phyloP scores from a whole-genome alignment of 306 rosid species.

The Gillenia trifoliata region DNA sequence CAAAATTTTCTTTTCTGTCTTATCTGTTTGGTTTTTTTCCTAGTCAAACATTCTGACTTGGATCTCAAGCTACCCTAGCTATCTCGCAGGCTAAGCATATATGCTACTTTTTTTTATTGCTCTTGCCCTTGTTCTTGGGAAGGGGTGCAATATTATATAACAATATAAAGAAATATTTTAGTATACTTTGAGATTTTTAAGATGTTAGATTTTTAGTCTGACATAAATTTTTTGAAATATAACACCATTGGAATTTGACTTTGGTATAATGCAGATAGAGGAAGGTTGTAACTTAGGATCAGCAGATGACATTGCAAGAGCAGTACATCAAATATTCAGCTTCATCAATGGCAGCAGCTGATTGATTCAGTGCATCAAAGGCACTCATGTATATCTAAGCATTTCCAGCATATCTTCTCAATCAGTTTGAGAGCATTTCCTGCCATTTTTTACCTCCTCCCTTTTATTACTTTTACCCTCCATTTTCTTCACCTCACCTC shows the following conservation, averaged over 20 bases:
- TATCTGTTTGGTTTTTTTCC: neutral
- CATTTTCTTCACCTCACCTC: constrained; percentile 8
- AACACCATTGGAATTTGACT: too few species aligned
- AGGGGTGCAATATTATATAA: neutral
- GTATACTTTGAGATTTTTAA: too few species aligned
- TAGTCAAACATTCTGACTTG: constrained; percentile 60
- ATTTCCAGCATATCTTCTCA: constrained; percentile 21
- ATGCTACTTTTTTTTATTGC: neutral
- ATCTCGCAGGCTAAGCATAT: neutral
- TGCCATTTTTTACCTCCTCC: constrained; percentile 63
- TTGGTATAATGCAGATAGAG: constrained; percentile 65
- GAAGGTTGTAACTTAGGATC: constrained; percentile 70
- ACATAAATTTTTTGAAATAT: too few species aligned
- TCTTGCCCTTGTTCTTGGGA: neutral
- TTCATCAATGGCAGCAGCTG: constrained; percentile 52
- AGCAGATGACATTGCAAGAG: constrained; percentile 70
- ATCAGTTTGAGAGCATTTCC: constrained; percentile 28
- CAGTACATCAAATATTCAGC: constrained; percentile 67
- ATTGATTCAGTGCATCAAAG: constrained; percentile 6
- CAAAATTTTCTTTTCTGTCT: neutral
- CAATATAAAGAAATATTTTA: too few species aligned
- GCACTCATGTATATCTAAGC: constrained; percentile 31
- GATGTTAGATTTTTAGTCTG: neutral
- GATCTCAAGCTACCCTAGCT: constrained; percentile 32
- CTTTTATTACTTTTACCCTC: neutral